Percentiles rank a stretch among this genome's conserved stretches.
These are phyloP conservation scores for Vigna radiata DNA, from an alignment of 306 rosid genomes.

Conservation along the genomic window DNA sequence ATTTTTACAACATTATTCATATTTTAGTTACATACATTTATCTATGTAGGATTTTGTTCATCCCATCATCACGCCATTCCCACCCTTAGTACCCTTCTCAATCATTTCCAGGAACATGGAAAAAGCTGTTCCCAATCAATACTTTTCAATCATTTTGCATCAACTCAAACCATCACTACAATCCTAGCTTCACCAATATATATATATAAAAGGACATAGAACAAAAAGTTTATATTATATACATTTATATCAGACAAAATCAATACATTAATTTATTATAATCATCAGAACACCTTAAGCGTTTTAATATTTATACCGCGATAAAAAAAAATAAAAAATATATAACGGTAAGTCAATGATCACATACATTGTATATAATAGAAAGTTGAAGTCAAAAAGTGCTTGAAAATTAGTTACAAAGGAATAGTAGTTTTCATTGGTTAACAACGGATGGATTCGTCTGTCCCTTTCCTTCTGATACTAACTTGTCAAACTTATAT, in stretches of 20 bases:
- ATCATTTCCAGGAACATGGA: constrained; percentile 35
- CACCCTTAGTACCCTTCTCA: constrained; percentile 26
- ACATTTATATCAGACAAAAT: no score
- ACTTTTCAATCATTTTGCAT: constrained; percentile 19
- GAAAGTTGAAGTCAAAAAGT: constrained; percentile 37
- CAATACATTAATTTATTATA: no score
- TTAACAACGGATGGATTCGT: not conserved
- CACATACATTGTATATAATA: constrained; percentile 35
- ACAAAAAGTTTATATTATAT: no score
- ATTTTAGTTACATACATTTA: constrained; percentile 7
- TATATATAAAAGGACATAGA: not conserved
- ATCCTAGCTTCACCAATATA: constrained; percentile 28
- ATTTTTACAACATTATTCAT: constrained; percentile 38
- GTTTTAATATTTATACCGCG: no score
- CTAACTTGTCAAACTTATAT: constrained; percentile 26
- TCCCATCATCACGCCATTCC: constrained; percentile 37
- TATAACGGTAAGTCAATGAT: constrained; percentile 32
- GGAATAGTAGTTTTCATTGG: constrained; percentile 23
- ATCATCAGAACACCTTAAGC: no score
- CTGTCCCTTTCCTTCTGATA: constrained; percentile 13
- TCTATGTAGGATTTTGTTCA: not conserved
- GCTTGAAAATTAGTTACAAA: constrained; percentile 22
- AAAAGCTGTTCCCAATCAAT: constrained; percentile 18
- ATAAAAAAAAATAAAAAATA: no score
- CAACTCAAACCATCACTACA: constrained; percentile 24